Evolutionary conservation across 2,329 filamentous ascomycete species (phyloP).

Genomic region (Phaeosphaeriaceae sp.): DNA sequence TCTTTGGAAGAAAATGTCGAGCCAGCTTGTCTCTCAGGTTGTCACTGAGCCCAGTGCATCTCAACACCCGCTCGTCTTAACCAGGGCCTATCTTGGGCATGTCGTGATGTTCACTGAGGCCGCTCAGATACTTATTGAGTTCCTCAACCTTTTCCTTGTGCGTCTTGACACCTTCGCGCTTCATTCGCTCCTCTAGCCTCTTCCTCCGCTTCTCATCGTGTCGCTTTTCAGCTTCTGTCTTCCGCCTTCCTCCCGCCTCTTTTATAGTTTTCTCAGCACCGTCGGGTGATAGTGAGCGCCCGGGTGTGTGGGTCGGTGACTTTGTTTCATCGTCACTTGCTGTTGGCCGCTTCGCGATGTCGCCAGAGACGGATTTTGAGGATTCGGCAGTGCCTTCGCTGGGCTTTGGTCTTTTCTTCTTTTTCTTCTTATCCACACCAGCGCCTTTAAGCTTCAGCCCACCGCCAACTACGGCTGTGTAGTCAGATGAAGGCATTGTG

Average conservation of each 20-base stretch:
- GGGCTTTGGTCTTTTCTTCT: constrained; percentile 54
- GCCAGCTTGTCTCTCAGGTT: too few relatives aligned
- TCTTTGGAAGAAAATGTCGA: too few relatives aligned
- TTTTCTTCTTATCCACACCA: constrained; percentile 69
- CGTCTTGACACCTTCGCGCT: constrained; percentile 88
- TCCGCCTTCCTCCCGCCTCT: constrained; percentile 53
- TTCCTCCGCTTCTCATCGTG: constrained; percentile 83
- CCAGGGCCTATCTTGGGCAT: constrained; percentile 71
- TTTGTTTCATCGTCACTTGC: constrained; percentile 15
- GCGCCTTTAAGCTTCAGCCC: constrained; percentile 85
- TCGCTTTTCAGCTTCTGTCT: constrained; percentile 83
- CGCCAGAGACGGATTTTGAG: constrained; percentile 12
- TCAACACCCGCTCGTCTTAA: constrained; percentile 46
- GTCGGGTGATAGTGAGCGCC: constrained; percentile 44
- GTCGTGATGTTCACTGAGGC: constrained; percentile 95
- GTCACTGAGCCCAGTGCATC: background rate
- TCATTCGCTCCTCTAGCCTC: constrained; percentile 79
- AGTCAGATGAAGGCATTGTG: constrained; percentile 76
- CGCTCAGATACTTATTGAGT: constrained; percentile 90
- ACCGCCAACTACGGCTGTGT: constrained; percentile 71
- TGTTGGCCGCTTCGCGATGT: constrained; percentile 25
- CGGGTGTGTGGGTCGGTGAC: constrained; percentile 32
- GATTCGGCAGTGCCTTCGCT: constrained; percentile 21
- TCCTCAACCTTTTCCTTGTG: constrained; percentile 97
- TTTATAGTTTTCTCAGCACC: constrained; percentile 32